Percentiles rank a stretch among this genome's conserved stretches.
phyloP scores from a whole-genome alignment of 2,329 filamentous ascomycete genomes.

The Diaporthe sp. region DNA sequence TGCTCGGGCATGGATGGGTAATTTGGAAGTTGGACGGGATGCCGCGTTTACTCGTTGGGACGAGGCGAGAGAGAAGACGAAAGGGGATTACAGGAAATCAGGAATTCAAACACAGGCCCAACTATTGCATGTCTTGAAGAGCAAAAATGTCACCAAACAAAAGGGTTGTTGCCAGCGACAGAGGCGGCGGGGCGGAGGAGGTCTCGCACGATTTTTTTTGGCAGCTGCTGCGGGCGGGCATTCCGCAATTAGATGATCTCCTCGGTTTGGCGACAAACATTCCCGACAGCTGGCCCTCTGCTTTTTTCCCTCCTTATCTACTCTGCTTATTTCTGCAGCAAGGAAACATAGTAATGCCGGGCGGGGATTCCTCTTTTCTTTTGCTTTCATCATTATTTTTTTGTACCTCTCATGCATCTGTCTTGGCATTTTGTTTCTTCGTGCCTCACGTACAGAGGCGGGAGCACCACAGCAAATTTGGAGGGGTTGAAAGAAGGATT shows the following conservation, averaged over 20 bases:
- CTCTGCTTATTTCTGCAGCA: constrained; percentile 47
- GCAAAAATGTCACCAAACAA: constrained; percentile 4
- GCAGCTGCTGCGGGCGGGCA: constrained; percentile 10
- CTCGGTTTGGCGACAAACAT: constrained; percentile 19
- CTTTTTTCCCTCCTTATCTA: background rate
- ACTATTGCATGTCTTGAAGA: constrained; percentile 6
- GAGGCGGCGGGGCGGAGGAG: background rate
- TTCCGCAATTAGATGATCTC: constrained; percentile 30
- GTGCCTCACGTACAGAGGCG: constrained; percentile 32
- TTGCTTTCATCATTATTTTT: background rate
- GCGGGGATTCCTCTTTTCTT: constrained; percentile 48
- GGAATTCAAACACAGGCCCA: background rate
- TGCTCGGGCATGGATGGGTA: constrained; percentile 22
- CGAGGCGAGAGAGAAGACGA: background rate
- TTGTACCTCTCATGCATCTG: background rate
- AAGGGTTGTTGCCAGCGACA: background rate
- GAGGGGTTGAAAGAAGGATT: constrained; percentile 41
- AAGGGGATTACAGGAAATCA: background rate
- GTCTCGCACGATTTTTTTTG: background rate
- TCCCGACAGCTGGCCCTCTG: constrained; percentile 21
- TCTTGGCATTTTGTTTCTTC: constrained; percentile 31
- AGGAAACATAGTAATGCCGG: constrained; percentile 67
- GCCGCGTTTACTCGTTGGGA: constrained; percentile 7
- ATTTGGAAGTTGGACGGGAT: constrained; percentile 23
- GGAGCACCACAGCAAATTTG: constrained; percentile 17